Conservation (phyloP, 2,329 filamentous ascomycete species). For the Exserohilum rostratum region DNA sequence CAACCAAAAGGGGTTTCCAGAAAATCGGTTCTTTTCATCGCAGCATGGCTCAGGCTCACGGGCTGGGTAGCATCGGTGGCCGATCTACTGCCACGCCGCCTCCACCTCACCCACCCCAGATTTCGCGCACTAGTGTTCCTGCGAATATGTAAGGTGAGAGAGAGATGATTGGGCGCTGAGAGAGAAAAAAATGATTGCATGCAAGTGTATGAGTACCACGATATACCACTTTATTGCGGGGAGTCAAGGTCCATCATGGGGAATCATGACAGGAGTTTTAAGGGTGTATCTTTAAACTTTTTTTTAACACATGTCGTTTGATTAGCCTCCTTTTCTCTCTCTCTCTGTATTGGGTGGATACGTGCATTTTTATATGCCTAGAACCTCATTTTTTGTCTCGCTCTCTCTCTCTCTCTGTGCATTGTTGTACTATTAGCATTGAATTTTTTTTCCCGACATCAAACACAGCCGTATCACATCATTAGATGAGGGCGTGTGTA, state of each 20-base stretch:
- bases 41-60: constrained; percentile 41
- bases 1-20: constrained; percentile 53
- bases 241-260: too few species aligned
- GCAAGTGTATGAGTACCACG: not conserved
- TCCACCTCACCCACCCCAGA: not conserved
- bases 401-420: too few species aligned
- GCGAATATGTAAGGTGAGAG: constrained; percentile 27
- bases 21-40: constrained; percentile 56
- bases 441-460: too few species aligned
- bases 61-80: constrained; percentile 22
- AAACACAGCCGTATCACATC: too few species aligned
- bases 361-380: too few species aligned
- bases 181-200: constrained; percentile 1
- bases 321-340: not conserved
- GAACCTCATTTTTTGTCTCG: too few species aligned
- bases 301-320: not conserved
- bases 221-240: not conserved
- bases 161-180: too few species aligned
- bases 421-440: too few species aligned
- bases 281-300: not conserved
- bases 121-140: constrained; percentile 28
- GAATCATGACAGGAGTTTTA: not conserved
- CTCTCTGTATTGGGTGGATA: too few species aligned
- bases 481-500: too few species aligned
- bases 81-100: constrained; percentile 23